Conservation (phyloP, 345 rosid species). For the Heritiera fomes region DNA sequence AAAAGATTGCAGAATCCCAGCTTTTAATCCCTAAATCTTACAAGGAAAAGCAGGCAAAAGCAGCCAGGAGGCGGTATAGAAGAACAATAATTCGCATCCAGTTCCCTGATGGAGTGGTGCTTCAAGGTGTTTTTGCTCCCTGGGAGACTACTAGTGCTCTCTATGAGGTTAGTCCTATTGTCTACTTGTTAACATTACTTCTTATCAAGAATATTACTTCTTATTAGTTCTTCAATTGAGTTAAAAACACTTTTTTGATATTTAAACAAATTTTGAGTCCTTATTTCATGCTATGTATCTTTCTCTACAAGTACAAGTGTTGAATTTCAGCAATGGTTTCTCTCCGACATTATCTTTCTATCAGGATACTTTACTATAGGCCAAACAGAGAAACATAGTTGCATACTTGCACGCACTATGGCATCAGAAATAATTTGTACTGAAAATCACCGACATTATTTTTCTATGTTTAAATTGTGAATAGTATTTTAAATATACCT, state of each 20-base stretch:
- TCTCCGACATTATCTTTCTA: not conserved
- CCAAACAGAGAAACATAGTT: not conserved
- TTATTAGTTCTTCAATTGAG: not conserved
- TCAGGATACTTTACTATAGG: not conserved
- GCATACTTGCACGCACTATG: not conserved
- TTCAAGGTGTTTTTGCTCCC: constrained; percentile 89
- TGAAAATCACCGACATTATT: too few species aligned
- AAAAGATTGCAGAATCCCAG: constrained; percentile 83
- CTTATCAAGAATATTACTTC: not conserved
- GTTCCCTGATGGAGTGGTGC: constrained; percentile 91
- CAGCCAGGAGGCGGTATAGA: constrained; percentile 61
- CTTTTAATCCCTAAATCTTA: constrained; percentile 84
- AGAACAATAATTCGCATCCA: constrained; percentile 75
- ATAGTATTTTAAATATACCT: not conserved
- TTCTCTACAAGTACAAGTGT: not conserved
- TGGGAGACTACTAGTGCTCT: constrained; percentile 82
- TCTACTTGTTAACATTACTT: not conserved
- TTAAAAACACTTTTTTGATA: not conserved
- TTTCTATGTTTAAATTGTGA: too few species aligned
- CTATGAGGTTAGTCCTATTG: constrained; percentile 59
- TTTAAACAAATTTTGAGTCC: not conserved
- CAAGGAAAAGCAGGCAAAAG: constrained; percentile 89
- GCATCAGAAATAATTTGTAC: not conserved
- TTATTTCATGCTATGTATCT: not conserved
- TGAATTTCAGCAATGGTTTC: not conserved